A percentile compares a stretch with the other conserved stretches of the same genome.
Conservation (phyloP, 176 grass and related monocot genomes). For the Elymus sibiricus region DNA sequence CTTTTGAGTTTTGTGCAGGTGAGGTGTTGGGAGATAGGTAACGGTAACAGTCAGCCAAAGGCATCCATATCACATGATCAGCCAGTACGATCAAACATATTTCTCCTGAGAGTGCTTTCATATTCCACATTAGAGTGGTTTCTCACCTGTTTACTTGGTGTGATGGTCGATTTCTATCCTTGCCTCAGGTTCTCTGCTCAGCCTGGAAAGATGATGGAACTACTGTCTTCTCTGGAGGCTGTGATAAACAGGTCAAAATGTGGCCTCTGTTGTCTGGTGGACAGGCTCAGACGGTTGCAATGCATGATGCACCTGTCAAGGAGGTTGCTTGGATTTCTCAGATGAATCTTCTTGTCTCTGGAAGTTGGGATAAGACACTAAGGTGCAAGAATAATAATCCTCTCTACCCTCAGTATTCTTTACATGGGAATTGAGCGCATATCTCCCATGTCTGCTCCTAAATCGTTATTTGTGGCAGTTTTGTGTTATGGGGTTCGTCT, state of each 20-base stretch:
- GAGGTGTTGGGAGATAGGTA: constrained; percentile 90
- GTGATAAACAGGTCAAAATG: constrained; percentile 93
- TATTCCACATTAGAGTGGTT: not conserved
- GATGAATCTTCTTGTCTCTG: constrained; percentile 92
- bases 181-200: constrained; percentile 75
- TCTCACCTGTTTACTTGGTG: not conserved
- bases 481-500: not conserved
- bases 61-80: constrained; percentile 91
- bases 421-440: not conserved
- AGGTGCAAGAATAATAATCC: constrained; percentile 31
- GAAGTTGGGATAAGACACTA: constrained; percentile 93
- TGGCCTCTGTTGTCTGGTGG: constrained; percentile 88
- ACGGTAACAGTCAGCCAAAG: constrained; percentile 81
- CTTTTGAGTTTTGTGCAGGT: constrained; percentile 47
- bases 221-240: constrained; percentile 86
- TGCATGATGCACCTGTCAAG: constrained; percentile 88
- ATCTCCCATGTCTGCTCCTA: not conserved
- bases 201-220: constrained; percentile 95
- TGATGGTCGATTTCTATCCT: constrained; percentile 24
- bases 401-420: not conserved
- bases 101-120: not conserved
- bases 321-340: constrained; percentile 83
- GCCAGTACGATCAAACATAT: constrained; percentile 46
- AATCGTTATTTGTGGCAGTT: not conserved
- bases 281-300: constrained; percentile 68